phyloP scores from a whole-genome alignment of 257 asterid genomes.

The Mitragyna speciosa region DNA sequence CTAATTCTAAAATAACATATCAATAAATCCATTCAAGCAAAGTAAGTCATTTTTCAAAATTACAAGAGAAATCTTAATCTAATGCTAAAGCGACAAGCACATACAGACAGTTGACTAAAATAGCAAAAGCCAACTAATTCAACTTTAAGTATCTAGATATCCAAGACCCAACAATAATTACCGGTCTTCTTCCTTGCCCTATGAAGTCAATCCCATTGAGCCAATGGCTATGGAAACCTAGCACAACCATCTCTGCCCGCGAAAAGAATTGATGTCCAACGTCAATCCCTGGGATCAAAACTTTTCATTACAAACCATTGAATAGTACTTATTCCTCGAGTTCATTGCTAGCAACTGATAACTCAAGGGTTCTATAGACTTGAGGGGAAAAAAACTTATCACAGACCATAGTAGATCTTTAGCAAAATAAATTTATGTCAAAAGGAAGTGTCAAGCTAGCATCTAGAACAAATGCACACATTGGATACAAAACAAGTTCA shows the following conservation, averaged over 20 bases:
- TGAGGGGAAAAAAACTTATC: neutral
- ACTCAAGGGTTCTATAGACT: neutral
- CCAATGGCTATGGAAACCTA: slow-evolving; percentile 92
- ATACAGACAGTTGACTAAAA: neutral
- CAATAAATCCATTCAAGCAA: neutral
- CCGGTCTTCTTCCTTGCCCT: slow-evolving; percentile 49
- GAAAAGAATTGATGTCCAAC: slow-evolving; percentile 90
- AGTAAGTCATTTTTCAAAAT: neutral
- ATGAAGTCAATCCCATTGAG: slow-evolving; percentile 75
- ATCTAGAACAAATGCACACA: neutral
- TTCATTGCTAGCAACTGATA: neutral
- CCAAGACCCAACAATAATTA: slow-evolving; percentile 23
- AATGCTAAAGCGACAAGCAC: neutral
- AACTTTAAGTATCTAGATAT: neutral
- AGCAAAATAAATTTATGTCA: neutral
- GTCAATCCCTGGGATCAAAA: slow-evolving; percentile 64
- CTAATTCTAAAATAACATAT: neutral
- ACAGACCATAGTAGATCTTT: neutral
- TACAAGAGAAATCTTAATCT: neutral
- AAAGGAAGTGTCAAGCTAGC: neutral
- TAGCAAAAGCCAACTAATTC: neutral
- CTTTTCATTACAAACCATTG: slow-evolving; percentile 8
- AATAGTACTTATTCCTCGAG: neutral
- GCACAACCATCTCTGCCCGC: slow-evolving; percentile 85
- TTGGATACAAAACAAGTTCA: neutral